Conservation (phyloP, 2,329 filamentous ascomycete species). For the Chalaropsis thielavioides region DNA sequence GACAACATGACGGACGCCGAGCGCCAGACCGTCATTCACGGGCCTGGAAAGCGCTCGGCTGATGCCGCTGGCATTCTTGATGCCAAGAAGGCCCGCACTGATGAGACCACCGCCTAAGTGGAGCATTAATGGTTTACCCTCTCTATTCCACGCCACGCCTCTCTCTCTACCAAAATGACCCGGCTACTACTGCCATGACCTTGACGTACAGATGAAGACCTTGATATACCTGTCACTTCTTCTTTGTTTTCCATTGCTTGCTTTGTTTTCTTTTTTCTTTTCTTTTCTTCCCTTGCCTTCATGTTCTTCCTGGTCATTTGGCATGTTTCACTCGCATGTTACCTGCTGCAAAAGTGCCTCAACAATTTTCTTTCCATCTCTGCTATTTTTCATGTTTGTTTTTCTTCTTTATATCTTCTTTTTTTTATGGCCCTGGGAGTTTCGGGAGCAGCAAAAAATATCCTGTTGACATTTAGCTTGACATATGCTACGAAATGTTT, state of each 20-base stretch:
- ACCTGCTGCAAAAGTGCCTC: background rate
- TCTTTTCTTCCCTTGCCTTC: background rate
- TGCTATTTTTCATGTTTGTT: conserved; percentile 4
- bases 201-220: conserved; percentile 6
- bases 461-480: background rate
- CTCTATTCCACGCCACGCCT: background rate
- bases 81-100: conserved; percentile 17
- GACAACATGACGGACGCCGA: conserved; percentile 17
- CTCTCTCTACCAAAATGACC: conserved; percentile 1
- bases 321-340: background rate
- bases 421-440: conserved; percentile 10
- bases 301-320: background rate
- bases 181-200: background rate
- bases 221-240: conserved; percentile 6
- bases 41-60: conserved; percentile 17
- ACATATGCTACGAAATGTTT: background rate
- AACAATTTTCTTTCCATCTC: background rate
- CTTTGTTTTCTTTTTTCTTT: background rate
- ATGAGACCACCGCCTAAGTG: conserved; percentile 13
- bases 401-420: conserved; percentile 5
- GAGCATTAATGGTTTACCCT: background rate
- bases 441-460: conserved; percentile 11
- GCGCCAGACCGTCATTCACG: conserved; percentile 16
- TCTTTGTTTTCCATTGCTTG: conserved; percentile 4
- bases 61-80: conserved; percentile 7